These are phyloP conservation scores for Phaseolus coccineus DNA, from an alignment of 331 rosid species.

Conservation along the genomic window DNA sequence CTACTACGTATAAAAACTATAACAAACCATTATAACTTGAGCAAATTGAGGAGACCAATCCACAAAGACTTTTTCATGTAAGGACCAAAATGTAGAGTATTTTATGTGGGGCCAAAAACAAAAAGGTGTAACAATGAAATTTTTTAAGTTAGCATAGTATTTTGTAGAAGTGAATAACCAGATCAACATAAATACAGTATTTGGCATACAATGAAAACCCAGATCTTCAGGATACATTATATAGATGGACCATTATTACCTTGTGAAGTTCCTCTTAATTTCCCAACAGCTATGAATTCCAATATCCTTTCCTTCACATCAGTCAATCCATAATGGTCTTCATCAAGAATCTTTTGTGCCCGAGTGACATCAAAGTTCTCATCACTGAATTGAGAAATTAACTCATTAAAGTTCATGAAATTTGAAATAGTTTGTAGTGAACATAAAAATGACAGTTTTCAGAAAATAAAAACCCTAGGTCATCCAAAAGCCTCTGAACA, in stretches of 20 bases:
- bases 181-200: conserved; percentile 25
- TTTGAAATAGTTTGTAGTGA: conserved; percentile 9
- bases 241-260: conserved; percentile 55
- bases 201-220: conserved; percentile 26
- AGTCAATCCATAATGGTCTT: conserved; percentile 95
- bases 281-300: conserved; percentile 98
- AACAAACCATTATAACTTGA: neutral
- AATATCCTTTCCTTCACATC: conserved; percentile 98
- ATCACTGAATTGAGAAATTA: conserved; percentile 67
- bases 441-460: conserved; percentile 16
- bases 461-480: conserved; percentile 20
- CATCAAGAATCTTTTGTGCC: conserved; percentile 94
- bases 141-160: conserved; percentile 1
- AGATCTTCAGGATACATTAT: conserved; percentile 2
- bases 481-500: conserved; percentile 33
- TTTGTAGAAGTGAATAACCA: conserved; percentile 33
- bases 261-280: conserved; percentile 95
- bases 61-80: neutral
- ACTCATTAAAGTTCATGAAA: conserved; percentile 28
- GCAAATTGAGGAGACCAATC: neutral
- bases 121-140: neutral
- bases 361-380: conserved; percentile 94
- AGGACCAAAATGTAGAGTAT: neutral
- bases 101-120: neutral
- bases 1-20: neutral